phyloP scores from a whole-genome alignment of 1,284 basidiomycete genomes.

The Cutaneotrichosporon sp. region DNA sequence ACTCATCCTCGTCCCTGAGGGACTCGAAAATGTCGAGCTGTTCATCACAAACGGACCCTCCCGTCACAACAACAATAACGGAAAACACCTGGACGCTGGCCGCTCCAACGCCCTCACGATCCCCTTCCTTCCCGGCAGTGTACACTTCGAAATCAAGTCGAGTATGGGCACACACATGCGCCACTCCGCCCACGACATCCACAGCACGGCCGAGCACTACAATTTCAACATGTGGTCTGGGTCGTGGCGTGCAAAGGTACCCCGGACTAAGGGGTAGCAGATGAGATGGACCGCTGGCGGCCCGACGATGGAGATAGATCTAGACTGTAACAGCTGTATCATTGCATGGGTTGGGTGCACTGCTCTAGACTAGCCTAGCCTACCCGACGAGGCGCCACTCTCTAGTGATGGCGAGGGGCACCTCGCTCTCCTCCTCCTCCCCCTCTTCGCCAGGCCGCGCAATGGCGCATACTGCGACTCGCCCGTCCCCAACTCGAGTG shows the following conservation, averaged over 20 bases:
- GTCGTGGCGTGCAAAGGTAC: constrained; percentile 27
- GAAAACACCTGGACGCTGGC: constrained; percentile 22
- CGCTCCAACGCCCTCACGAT: constrained; percentile 31
- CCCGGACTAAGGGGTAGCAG: neutral
- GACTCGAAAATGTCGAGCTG: constrained; percentile 19
- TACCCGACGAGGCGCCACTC: constrained; percentile 3
- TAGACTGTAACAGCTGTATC: constrained; percentile 4
- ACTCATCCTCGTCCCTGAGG: constrained; percentile 29
- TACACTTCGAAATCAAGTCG: constrained; percentile 34
- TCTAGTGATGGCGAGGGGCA: neutral
- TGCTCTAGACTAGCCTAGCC: neutral
- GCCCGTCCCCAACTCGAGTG: neutral
- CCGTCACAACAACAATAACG: neutral
- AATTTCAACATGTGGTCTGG: constrained; percentile 54
- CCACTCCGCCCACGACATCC: constrained; percentile 36
- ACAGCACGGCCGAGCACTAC: constrained; percentile 22
- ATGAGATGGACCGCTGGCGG: neutral
- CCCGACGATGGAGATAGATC: neutral
- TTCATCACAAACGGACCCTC: constrained; percentile 27
- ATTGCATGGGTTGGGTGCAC: neutral
- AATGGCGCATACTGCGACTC: neutral
- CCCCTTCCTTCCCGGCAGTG: constrained; percentile 41
- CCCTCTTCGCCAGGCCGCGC: constrained; percentile 4
- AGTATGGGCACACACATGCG: constrained; percentile 28
- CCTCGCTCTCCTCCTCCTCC: constrained; percentile 11